phyloP scores from a whole-genome alignment of 371 early-diverging fungal species.

The Funneliformis caledonium region DNA sequence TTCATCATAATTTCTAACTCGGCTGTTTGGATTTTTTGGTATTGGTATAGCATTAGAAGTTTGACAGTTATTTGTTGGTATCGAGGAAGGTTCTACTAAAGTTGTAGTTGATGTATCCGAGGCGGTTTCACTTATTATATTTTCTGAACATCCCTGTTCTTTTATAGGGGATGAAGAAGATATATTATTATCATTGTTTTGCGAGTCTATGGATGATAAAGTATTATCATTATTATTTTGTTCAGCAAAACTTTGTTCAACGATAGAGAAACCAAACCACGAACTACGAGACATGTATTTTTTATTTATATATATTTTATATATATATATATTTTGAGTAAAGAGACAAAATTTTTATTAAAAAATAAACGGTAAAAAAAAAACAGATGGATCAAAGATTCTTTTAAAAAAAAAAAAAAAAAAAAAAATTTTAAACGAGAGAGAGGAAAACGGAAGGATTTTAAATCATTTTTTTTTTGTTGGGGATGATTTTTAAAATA shows the following conservation, averaged over 20 bases:
- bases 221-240: not conserved
- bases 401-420: too few species aligned
- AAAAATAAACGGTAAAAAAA: too few species aligned
- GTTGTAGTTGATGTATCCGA: not conserved
- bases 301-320: not conserved
- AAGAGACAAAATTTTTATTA: too few species aligned
- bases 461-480: too few species aligned
- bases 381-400: too few species aligned
- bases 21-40: constrained; percentile 4
- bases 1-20: constrained; percentile 1
- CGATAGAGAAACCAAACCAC: not conserved
- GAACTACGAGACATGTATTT: not conserved
- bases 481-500: too few species aligned
- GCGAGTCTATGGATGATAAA: not conserved
- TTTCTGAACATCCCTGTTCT: not conserved
- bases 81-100: not conserved
- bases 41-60: constrained; percentile 26
- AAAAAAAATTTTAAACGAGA: too few species aligned
- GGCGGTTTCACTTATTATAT: not conserved
- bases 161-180: not conserved
- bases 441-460: too few species aligned
- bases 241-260: not conserved
- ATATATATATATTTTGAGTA: too few species aligned
- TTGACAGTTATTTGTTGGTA: not conserved
- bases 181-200: not conserved